Base-by-base conservation (phyloP, 768 basidiomycete genomes). In the Leccinum pellstonianum region DNA sequence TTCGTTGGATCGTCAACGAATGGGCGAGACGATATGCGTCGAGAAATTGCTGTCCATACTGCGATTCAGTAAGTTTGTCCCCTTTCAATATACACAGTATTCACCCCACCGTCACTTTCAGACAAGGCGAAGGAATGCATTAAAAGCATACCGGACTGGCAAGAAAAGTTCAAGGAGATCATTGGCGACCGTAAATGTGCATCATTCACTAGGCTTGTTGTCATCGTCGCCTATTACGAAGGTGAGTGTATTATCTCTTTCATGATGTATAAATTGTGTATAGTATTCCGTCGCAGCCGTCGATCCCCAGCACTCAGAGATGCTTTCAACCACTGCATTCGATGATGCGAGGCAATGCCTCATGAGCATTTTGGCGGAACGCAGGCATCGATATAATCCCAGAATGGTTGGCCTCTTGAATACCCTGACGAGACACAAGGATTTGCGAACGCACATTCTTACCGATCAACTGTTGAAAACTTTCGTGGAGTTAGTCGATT, bases 351-450 rank as follows among this genome's bases (percentile, higher is more conserved):
- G 47, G 62, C 17, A 49, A 19, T 62, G 56, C 46, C 47, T 68
- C 17, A 37, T 35, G 4, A 21, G 7, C 2, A 61, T 70, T 19
- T 21, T 70, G 4, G 31, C 31, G 6, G 11, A 6, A 11, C 66
- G 47, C 37, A 60, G 58, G n/a, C 68, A 69, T 38, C 58, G 59
- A n/a, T 62, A 70, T 33, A 55, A 57, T 25, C 56, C 62, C 7
- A 62, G 68, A 58, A 69, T 65, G 4, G 37, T 70, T 14, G 61
- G 62, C 21, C 68, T 69, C 19, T 33, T 69, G 21, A 52, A 64
- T 51, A 69, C 66, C 21, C 49, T 69, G 41, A 62, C 66, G 12
- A 64, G 55, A 46, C 66, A 69, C 38, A 6, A 37, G 49, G n/a
- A 37, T 35, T 33, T 69, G 17, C 64, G 62, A 41, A 7, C 59